phyloP scores from a whole-genome alignment of 441 rosid genomes.

The Bruguiera hainesii region DNA sequence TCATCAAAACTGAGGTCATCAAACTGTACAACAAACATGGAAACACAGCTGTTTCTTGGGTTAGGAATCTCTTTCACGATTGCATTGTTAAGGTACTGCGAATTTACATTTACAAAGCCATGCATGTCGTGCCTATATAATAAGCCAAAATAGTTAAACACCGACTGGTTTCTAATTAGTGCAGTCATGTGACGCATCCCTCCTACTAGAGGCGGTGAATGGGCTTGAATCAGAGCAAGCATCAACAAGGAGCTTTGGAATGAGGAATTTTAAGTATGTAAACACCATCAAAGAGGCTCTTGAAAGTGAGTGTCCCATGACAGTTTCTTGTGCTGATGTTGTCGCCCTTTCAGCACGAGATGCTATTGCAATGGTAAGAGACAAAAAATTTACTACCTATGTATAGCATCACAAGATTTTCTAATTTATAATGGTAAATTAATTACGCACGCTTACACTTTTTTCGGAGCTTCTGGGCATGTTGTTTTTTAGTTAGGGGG shows the following conservation, averaged over 20 bases:
- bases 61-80: conserved; percentile 89
- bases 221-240: conserved; percentile 62
- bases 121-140: conserved; percentile 38
- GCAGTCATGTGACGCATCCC: conserved; percentile 83
- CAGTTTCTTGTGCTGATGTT: conserved; percentile 85
- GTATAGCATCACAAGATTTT: not conserved
- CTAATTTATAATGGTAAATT: not conserved
- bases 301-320: conserved; percentile 64
- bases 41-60: conserved; percentile 89
- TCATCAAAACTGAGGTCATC: conserved; percentile 60
- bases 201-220: conserved; percentile 44
- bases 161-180: conserved; percentile 50
- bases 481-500: conserved; percentile 54
- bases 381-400: not conserved
- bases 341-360: conserved; percentile 89
- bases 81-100: conserved; percentile 55
- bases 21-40: conserved; percentile 64
- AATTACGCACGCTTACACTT: too few relatives aligned
- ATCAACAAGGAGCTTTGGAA: conserved; percentile 67
- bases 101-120: too few relatives aligned
- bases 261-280: conserved; percentile 87
- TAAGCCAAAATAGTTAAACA: conserved; percentile 45
- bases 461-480: not conserved
- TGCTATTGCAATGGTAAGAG: conserved; percentile 60
- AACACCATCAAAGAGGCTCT: conserved; percentile 66